Evolutionary conservation across 1,139 yeast genomes (phyloP).

Genomic region (Candida glucosophila): DNA sequence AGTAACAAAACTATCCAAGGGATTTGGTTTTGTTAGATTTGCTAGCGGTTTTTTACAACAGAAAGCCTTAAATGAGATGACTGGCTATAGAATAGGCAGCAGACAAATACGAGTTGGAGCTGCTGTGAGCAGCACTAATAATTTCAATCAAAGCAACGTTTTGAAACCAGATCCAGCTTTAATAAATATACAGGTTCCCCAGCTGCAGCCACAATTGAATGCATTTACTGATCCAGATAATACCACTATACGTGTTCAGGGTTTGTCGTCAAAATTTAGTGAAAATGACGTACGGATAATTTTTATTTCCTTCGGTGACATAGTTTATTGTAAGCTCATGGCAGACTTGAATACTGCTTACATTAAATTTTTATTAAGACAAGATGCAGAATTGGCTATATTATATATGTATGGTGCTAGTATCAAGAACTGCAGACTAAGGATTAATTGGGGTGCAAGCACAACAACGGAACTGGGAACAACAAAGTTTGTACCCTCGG

Average conservation of each 20-base stretch:
- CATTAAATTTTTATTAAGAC: constrained; percentile 20
- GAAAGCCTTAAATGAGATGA: constrained; percentile 74
- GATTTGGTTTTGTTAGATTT: constrained; percentile 90
- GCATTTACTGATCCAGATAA: constrained; percentile 29
- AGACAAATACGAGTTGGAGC: constrained; percentile 62
- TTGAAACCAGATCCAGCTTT: constrained; percentile 4
- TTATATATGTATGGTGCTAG: constrained; percentile 22
- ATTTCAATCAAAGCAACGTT: constrained; percentile 4
- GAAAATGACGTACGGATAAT: constrained; percentile 20
- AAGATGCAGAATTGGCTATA: constrained; percentile 31
- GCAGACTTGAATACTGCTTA: constrained; percentile 14
- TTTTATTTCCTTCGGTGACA: constrained; percentile 29
- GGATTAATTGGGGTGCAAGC: constrained; percentile 27
- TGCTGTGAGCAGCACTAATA: constrained; percentile 17
- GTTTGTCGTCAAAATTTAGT: constrained; percentile 21
- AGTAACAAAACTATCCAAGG: constrained; percentile 65
- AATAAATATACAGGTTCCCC: constrained; percentile 15
- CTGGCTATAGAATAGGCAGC: constrained; percentile 66
- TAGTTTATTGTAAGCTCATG: constrained; percentile 16
- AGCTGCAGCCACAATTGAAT: constrained; percentile 25
- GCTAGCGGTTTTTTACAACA: constrained; percentile 63
- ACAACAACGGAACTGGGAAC: constrained; percentile 3
- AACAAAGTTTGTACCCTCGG: constrained; percentile 4
- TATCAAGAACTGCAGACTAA: constrained; percentile 22
- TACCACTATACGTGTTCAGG: constrained; percentile 22